Evolutionary conservation across 169 alveolate genomes (phyloP), one percentile per base, ranked within the genome.

Genomic region (Plasmodium inui): DNA sequence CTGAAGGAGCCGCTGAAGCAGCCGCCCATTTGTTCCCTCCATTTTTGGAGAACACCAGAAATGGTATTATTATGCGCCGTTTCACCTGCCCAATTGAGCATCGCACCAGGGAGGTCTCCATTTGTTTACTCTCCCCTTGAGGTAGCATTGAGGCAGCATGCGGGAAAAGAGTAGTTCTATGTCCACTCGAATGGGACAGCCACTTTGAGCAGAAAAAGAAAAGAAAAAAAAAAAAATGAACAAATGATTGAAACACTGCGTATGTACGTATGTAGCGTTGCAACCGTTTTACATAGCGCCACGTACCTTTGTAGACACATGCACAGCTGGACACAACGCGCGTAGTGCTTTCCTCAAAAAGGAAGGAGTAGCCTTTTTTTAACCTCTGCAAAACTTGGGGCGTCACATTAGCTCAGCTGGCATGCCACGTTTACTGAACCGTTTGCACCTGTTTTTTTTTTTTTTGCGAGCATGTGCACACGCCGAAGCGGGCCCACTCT

Each of bases 181-280:
- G 76, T 67, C 76, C 30, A 28, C n/a, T 26, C 76, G 37, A 22
- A 22, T 61, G 76, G 76, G 76, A 22, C 37, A 67, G n/a, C 41
- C 76, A 67, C 37, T 19, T 67, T 67, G 76, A 67, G 39, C 14
- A 67, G 72, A 61, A 53, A 34, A 82, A 82, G 57, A 17, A 82
- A 82, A 46, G 28, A 28, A 81, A 53, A 81, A 81, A 79, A 34
- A 79, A 32, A 41, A 8, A 14, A 79, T 19, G 37, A 22, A 79
- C 14, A 28, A 37, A 30, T 10, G 22, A 73, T 22, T 26, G 39
- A 19, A n/a, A n/a, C n/a, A n/a, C n/a, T n/a, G n/a, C 14, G 34
- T 6, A 39, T 39, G 53, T 19, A 39, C 53, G n/a, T 19, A 71
- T 17, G 41, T 79, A 79, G 53, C 30, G 37, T 14, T 39, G 8